phyloP scores from a whole-genome alignment of 2,329 filamentous ascomycete species.

The Aspergillus terreus region DNA sequence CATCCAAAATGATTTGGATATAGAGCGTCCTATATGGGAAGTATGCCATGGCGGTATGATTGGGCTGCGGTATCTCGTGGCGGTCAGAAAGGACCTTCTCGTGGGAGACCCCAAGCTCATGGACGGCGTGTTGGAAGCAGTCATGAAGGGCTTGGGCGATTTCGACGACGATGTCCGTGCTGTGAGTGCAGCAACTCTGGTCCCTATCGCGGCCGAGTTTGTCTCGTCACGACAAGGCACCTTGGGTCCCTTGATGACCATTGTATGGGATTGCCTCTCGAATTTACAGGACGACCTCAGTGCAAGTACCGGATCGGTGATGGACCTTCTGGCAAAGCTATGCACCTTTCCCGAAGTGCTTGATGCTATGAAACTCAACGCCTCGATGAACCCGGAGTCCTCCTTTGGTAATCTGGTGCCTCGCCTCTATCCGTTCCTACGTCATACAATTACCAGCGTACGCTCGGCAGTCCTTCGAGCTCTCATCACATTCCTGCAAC shows the following conservation, averaged over 20 bases:
- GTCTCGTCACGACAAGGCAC: constrained; percentile 76
- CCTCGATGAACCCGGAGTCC: constrained; percentile 74
- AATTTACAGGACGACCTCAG: constrained; percentile 96
- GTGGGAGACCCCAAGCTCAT: constrained; percentile 80
- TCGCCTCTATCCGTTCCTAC: constrained; percentile 88
- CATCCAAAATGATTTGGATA: constrained; percentile 77
- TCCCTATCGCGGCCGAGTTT: constrained; percentile 93
- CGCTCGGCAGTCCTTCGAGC: constrained; percentile 90
- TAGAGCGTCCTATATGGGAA: constrained; percentile 78
- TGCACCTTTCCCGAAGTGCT: constrained; percentile 92
- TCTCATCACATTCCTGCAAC: constrained; percentile 84
- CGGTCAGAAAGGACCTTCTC: constrained; percentile 87
- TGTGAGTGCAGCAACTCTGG: constrained; percentile 93
- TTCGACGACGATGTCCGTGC: constrained; percentile 93
- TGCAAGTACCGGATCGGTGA: constrained; percentile 94
- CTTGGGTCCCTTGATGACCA: constrained; percentile 78
- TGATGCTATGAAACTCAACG: constrained; percentile 88
- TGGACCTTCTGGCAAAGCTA: constrained; percentile 94
- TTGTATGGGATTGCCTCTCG: constrained; percentile 95
- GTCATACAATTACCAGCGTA: constrained; percentile 95
- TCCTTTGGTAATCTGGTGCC: constrained; percentile 92
- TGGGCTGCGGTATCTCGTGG: constrained; percentile 88
- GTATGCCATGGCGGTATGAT: constrained; percentile 98
- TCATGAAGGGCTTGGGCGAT: constrained; percentile 92
- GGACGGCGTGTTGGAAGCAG: constrained; percentile 85